Base-by-base conservation (phyloP, 2,329 filamentous ascomycete genomes). In the Aspergillus sojae region DNA sequence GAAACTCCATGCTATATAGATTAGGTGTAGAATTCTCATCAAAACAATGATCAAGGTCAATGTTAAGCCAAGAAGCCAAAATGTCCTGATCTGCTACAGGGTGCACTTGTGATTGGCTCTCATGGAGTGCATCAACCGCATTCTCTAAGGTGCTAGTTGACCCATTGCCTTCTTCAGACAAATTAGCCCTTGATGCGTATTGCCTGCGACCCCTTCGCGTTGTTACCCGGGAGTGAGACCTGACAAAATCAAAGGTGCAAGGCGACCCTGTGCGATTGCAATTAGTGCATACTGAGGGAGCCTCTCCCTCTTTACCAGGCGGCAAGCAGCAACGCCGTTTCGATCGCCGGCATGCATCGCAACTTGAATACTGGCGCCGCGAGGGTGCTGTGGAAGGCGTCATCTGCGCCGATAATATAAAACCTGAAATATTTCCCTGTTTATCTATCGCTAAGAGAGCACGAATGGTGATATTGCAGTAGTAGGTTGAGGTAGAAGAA, bases 311-410 rank as follows among this genome's bases (percentile, higher is more conserved):
- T 16, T 34, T 32, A 43, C 23, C 30, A 5, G 58, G 12, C 48
- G 53, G 32, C n/a, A 72, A 60, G 34, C 69, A 59, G 60, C 71
- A 73, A 14, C 71, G 70, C 55, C 71, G 67, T 41, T 73, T 73
- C 2, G 69, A 71, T 32, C 68, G 70, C 21, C 71, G 64, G 36
- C 70, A 73, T 39, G 60, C 66, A 43, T 73, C 71, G 50, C 71
- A 73, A 60, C 70, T 73, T 7, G 68, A 65, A 52, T 71, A 68
- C 36, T 71, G 71, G 39, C 71, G 70, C 43, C 70, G 68, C 39
- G 60, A 61, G 26, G 56, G 26, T 30, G 28, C 43, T 1, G 50
- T 3, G 3, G 50, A 32, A 23, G 55, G 32, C 26, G 34, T 55
- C 7, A 39, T 61, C 50, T 1, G 28, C 19, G 34, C 58, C 50